A percentile compares a stretch with the other conserved stretches of the same genome.
phyloP scores from a whole-genome alignment of 441 rosid species.

The Adansonia gregorii region DNA sequence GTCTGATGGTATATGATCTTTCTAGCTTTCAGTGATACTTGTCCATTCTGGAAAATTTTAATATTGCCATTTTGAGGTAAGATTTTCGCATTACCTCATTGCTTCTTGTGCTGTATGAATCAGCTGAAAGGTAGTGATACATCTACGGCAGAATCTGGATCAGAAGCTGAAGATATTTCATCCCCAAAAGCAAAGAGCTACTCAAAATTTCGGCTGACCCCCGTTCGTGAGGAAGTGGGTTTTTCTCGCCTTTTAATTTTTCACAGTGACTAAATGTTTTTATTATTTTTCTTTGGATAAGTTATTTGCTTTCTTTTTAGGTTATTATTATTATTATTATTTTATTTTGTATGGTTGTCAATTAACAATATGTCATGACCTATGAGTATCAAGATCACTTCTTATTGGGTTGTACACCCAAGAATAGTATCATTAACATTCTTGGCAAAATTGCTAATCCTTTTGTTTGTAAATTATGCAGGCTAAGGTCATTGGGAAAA shows the following conservation, averaged over 20 bases:
- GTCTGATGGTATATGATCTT: conserved; percentile 62
- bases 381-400: background rate
- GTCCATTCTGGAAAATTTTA: background rate
- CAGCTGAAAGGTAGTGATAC: conserved; percentile 94
- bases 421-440: background rate
- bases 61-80: background rate
- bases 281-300: conserved; percentile 9
- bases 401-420: conserved; percentile 9
- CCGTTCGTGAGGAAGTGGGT: conserved; percentile 96
- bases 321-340: too few relatives aligned
- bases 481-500: conserved; percentile 78
- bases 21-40: background rate
- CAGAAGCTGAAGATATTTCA: conserved; percentile 93
- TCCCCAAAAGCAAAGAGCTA: conserved; percentile 95
- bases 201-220: conserved; percentile 91
- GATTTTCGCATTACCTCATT: conserved; percentile 13
- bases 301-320: background rate
- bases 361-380: background rate
- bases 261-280: background rate
- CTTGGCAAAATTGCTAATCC: background rate
- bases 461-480: conserved; percentile 38
- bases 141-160: conserved; percentile 98
- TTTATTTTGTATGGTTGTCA: conserved; percentile 9
- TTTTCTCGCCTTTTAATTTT: conserved; percentile 18
- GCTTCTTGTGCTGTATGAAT: conserved; percentile 23